Conservation (phyloP, 345 rosid species). For the Carallia brachiata region DNA sequence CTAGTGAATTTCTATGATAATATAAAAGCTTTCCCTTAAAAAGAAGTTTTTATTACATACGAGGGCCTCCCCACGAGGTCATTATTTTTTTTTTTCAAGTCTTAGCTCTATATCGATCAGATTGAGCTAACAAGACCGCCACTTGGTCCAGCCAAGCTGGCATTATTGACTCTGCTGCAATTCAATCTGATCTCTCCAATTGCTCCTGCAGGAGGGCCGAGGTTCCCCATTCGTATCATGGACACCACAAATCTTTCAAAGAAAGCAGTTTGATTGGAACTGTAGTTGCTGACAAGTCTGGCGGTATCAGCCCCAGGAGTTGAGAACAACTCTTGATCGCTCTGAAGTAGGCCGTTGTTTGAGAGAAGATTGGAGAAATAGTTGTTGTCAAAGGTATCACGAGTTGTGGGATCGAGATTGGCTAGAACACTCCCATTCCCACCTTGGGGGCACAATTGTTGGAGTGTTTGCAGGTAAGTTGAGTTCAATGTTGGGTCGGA, state of each 20-base stretch:
- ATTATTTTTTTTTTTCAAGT: too few relatives aligned
- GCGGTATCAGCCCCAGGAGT: conserved; percentile 42
- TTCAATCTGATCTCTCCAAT: conserved; percentile 56
- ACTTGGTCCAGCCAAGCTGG: not conserved
- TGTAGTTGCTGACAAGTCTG: conserved; percentile 37
- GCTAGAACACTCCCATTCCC: conserved; percentile 34
- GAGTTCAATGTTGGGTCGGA: conserved; percentile 56
- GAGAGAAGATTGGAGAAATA: conserved; percentile 51
- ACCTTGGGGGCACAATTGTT: conserved; percentile 47
- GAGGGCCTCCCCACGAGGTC: not conserved
- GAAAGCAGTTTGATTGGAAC: conserved; percentile 46
- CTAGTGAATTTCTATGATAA: too few relatives aligned
- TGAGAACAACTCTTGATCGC: conserved; percentile 58
- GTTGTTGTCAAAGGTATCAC: conserved; percentile 45
- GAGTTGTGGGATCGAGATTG: conserved; percentile 49
- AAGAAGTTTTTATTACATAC: not conserved
- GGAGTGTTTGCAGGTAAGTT: conserved; percentile 37
- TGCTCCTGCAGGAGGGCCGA: conserved; percentile 46
- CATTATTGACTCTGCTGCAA: conserved; percentile 44
- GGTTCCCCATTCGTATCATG: conserved; percentile 67
- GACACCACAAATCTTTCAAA: conserved; percentile 51
- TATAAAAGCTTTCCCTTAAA: not conserved
- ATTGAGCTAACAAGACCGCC: conserved; percentile 12
- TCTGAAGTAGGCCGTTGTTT: conserved; percentile 49
- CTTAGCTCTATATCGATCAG: not conserved